These are phyloP conservation scores for Alnus rubra DNA, from an alignment of 306 rosid genomes.

Conservation along the genomic window DNA sequence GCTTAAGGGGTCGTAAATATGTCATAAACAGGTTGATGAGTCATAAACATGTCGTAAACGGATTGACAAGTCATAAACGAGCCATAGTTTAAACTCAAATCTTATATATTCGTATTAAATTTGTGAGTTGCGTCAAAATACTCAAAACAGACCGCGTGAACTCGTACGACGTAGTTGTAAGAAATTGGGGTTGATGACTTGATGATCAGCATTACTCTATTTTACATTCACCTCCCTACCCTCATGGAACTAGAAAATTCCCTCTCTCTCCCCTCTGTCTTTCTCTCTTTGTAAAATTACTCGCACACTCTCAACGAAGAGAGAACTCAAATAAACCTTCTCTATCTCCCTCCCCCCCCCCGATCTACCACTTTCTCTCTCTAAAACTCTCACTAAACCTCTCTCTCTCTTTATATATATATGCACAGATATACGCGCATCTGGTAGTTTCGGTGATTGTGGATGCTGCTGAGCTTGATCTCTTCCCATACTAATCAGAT, in stretches of 20 bases:
- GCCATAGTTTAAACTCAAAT: no score
- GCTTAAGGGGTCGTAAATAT: no score
- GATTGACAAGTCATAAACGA: no score
- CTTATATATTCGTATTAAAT: no score
- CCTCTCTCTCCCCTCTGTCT: background rate
- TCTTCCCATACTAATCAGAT: slow-evolving; percentile 38
- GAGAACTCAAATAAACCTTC: slow-evolving; percentile 17
- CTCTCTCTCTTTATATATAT: background rate
- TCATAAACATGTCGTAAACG: no score
- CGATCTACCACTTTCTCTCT: background rate
- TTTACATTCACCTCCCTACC: background rate
- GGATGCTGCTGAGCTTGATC: slow-evolving; percentile 32
- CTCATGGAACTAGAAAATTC: background rate
- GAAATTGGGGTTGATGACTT: no score
- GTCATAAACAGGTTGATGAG: no score
- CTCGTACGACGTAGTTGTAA: no score
- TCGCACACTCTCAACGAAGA: slow-evolving; percentile 12
- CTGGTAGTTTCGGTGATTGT: slow-evolving; percentile 19
- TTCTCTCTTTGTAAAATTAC: slow-evolving; percentile 8
- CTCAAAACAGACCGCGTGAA: no score
- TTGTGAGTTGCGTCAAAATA: no score
- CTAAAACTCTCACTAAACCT: background rate
- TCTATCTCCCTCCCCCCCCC: background rate
- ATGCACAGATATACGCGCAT: background rate
- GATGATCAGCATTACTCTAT: no score